Conservation (phyloP, 306 rosid genomes). For the Lathyrus aphaca region DNA sequence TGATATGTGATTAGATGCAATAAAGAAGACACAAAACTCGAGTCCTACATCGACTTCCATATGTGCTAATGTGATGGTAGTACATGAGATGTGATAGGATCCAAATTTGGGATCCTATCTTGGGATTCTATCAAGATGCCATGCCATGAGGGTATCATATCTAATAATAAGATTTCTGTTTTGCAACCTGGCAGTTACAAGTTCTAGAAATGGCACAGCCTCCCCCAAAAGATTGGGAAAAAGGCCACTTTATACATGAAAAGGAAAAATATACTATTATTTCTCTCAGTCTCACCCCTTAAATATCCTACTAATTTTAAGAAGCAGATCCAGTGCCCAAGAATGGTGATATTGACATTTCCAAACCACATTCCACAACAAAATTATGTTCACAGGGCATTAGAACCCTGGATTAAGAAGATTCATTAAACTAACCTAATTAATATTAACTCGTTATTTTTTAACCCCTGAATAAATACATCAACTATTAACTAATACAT, state of each 20-base stretch:
- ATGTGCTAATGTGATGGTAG: not conserved
- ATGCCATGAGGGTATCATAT: not conserved
- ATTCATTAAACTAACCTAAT: constrained; percentile 26
- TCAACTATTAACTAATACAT: constrained; percentile 28
- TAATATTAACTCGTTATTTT: constrained; percentile 11
- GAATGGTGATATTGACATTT: constrained; percentile 2
- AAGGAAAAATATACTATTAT: not conserved
- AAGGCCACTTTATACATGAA: not conserved
- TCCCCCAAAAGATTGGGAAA: not conserved
- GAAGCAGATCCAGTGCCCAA: not conserved
- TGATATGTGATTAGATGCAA: not conserved
- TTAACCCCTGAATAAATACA: not conserved
- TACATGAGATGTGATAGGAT: not conserved
- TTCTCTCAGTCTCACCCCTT: constrained; percentile 19
- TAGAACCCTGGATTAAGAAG: constrained; percentile 21
- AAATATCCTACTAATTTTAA: constrained; percentile 13
- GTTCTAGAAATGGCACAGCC: not conserved
- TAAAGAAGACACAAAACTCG: not conserved
- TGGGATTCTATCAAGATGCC: not conserved
- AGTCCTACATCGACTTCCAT: not conserved
- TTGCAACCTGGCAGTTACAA: not conserved
- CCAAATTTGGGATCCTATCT: no score
- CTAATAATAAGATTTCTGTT: not conserved
- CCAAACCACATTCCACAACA: constrained; percentile 10
- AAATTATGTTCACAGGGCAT: constrained; percentile 1